phyloP scores from a whole-genome alignment of 345 rosid species.

The Trapa incisa region DNA sequence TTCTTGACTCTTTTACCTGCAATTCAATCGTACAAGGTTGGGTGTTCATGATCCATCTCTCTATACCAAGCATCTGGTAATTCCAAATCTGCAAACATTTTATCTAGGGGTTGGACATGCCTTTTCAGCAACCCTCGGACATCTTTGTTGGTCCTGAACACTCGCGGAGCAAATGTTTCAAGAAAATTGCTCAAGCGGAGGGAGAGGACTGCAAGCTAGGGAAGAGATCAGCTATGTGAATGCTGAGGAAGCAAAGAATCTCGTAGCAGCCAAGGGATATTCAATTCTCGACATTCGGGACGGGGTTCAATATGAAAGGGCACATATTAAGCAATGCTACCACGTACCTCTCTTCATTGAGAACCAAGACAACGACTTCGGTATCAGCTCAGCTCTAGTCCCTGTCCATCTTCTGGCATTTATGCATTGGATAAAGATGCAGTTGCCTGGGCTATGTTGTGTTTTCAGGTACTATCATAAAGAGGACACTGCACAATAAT shows the following conservation, averaged over 20 bases:
- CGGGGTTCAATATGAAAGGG: slow-evolving; percentile 57
- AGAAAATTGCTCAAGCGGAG: slow-evolving; percentile 25
- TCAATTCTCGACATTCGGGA: slow-evolving; percentile 65
- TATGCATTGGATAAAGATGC: background rate
- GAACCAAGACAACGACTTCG: slow-evolving; percentile 74
- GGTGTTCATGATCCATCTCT: background rate
- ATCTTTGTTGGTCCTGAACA: slow-evolving; percentile 28
- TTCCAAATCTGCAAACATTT: slow-evolving; percentile 8
- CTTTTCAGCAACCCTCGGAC: slow-evolving; percentile 44
- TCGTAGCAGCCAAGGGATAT: slow-evolving; percentile 52
- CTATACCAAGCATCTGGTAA: background rate
- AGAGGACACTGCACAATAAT: slow-evolving; percentile 83
- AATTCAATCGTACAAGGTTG: background rate
- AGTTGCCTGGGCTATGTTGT: background rate
- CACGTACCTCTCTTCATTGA: slow-evolving; percentile 78
- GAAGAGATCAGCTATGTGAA: slow-evolving; percentile 72
- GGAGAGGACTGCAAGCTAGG: slow-evolving; percentile 37
- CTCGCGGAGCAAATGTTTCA: slow-evolving; percentile 22
- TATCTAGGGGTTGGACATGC: slow-evolving; percentile 16
- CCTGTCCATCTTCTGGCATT: background rate
- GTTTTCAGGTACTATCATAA: slow-evolving; percentile 55
- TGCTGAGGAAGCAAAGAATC: slow-evolving; percentile 73
- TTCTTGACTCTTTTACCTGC: background rate
- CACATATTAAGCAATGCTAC: slow-evolving; percentile 68
- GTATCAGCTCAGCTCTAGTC: slow-evolving; percentile 18